Percentiles rank a stretch among this genome's conserved stretches.
Conservation (phyloP, 2,329 filamentous ascomycete species). For the Hansfordia pulvinata region DNA sequence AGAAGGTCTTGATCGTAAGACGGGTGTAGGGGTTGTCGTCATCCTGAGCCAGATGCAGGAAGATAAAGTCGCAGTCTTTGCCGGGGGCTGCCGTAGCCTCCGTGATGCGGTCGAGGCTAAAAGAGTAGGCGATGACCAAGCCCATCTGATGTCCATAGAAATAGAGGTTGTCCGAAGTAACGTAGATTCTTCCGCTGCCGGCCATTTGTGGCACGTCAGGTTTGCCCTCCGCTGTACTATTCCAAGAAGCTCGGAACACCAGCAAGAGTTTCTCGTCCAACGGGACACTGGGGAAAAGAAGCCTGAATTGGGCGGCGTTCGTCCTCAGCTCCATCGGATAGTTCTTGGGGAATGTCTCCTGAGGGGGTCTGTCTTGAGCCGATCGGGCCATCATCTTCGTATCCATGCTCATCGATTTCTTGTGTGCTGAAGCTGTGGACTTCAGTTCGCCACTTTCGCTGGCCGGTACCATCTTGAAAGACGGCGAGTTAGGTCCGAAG, state of each 20-base stretch:
- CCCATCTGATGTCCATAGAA: slow-evolving; percentile 96
- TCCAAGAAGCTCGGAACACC: slow-evolving; percentile 87
- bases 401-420: slow-evolving; percentile 30
- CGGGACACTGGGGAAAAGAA: slow-evolving; percentile 74
- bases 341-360: slow-evolving; percentile 51
- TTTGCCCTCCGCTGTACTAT: slow-evolving; percentile 31
- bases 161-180: slow-evolving; percentile 78
- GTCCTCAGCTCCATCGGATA: slow-evolving; percentile 74
- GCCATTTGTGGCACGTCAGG: slow-evolving; percentile 38
- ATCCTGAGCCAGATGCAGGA: slow-evolving; percentile 59
- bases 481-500: slow-evolving; percentile 20
- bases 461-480: slow-evolving; percentile 16
- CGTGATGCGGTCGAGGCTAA: slow-evolving; percentile 62
- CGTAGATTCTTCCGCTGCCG: slow-evolving; percentile 64
- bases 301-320: slow-evolving; percentile 86
- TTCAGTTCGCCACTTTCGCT: slow-evolving; percentile 13
- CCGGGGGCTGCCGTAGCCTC: slow-evolving; percentile 87
- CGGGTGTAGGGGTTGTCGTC: slow-evolving; percentile 53
- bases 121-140: slow-evolving; percentile 69
- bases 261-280: slow-evolving; percentile 72
- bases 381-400: slow-evolving; percentile 15
- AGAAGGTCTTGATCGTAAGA: slow-evolving; percentile 82
- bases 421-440: slow-evolving; percentile 17
- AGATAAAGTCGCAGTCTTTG: slow-evolving; percentile 85
- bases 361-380: slow-evolving; percentile 16